These are phyloP conservation scores for Platanus orientalis DNA, from an alignment of 164 flowering plant species.

Conservation along the genomic window DNA sequence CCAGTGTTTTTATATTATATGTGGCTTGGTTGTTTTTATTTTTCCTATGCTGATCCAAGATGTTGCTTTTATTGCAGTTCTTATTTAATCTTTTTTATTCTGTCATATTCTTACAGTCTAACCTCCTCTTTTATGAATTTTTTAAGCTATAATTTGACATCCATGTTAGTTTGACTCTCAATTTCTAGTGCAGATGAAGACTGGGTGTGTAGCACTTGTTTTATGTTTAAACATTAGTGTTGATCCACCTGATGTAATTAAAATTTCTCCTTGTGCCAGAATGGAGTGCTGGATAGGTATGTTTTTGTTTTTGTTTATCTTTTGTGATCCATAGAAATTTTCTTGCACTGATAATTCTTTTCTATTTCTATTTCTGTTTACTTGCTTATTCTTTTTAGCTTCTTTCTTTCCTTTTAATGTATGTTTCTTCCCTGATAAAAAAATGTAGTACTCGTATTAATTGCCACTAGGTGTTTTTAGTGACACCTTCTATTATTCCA, in stretches of 20 bases:
- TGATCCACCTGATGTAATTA: slow-evolving; percentile 98
- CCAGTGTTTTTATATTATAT: too few species aligned
- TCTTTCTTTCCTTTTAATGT: neutral
- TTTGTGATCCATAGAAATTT: neutral
- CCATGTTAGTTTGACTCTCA: slow-evolving; percentile 6
- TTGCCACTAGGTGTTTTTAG: too few species aligned
- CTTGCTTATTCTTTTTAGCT: neutral
- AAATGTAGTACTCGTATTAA: too few species aligned
- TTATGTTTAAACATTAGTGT: slow-evolving; percentile 92
- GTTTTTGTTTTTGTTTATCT: neutral
- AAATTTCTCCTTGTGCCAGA: slow-evolving; percentile 97
- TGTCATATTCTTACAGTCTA: neutral
- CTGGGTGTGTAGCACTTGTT: slow-evolving; percentile 93
- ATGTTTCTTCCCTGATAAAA: too few species aligned
- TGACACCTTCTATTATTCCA: too few species aligned
- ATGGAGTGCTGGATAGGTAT: slow-evolving; percentile 99
- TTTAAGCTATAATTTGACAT: neutral
- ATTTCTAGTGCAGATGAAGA: slow-evolving; percentile 84
- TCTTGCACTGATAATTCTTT: neutral
- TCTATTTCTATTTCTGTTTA: neutral
- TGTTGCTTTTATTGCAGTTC: neutral
- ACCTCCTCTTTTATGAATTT: too few species aligned
- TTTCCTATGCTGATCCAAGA: neutral
- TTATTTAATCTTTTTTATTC: neutral
- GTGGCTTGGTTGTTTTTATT: neutral